phyloP scores from a whole-genome alignment of 2,329 filamentous ascomycete species.

The Hypoxylon sp. region DNA sequence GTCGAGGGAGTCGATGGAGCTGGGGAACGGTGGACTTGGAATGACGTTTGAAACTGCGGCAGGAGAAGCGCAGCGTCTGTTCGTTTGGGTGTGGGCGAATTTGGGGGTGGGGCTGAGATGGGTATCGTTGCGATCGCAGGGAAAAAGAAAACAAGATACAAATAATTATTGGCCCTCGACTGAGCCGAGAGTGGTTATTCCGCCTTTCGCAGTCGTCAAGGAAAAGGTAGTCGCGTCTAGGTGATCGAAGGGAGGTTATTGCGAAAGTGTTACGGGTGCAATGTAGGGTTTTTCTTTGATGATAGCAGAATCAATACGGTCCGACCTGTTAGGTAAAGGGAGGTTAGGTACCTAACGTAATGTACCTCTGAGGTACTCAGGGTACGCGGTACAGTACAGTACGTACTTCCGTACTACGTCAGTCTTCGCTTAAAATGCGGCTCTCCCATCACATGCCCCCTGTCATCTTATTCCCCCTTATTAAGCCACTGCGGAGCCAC shows the following conservation, averaged over 20 bases:
- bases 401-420: slow-evolving; percentile 25
- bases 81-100: slow-evolving; percentile 22
- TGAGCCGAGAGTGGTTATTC: slow-evolving; percentile 3
- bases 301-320: slow-evolving; percentile 23
- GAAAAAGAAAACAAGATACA: slow-evolving; percentile 11
- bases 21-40: slow-evolving; percentile 6
- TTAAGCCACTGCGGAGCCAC: background rate
- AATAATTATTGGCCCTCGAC: slow-evolving; percentile 10
- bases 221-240: slow-evolving; percentile 14
- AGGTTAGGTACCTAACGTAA: slow-evolving; percentile 24
- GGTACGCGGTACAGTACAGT: background rate
- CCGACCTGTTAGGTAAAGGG: slow-evolving; percentile 16
- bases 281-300: slow-evolving; percentile 29
- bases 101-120: slow-evolving; percentile 28
- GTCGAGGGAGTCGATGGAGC: slow-evolving; percentile 10
- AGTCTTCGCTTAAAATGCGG: slow-evolving; percentile 35
- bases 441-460: slow-evolving; percentile 17
- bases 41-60: slow-evolving; percentile 35
- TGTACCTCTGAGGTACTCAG: background rate
- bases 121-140: slow-evolving; percentile 37
- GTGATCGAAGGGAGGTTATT: slow-evolving; percentile 11
- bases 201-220: slow-evolving; percentile 14
- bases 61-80: slow-evolving; percentile 18
- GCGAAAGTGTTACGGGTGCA: slow-evolving; percentile 13
- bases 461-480: background rate